Conservation (phyloP, 805 yeast species). For the Lipomyces spencermartinsiae region DNA sequence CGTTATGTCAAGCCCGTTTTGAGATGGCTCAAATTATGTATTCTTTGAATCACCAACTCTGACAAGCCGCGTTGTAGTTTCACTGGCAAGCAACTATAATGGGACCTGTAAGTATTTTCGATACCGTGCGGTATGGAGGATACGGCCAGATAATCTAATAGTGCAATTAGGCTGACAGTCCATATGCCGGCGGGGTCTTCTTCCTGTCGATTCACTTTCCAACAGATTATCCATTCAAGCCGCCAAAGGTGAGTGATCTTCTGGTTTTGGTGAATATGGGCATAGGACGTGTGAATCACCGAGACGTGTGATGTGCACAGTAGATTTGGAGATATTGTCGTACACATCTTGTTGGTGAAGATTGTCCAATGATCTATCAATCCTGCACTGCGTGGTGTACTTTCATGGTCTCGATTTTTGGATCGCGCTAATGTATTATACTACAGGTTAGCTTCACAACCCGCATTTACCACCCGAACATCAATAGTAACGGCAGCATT, state of each 20-base stretch:
- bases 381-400: conserved; percentile 1
- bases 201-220: conserved; percentile 97
- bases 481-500: conserved; percentile 93
- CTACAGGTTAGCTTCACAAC: conserved; percentile 78
- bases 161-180: conserved; percentile 67
- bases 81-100: conserved; percentile 99
- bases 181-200: conserved; percentile 89
- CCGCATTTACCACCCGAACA: conserved; percentile 96
- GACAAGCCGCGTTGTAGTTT: conserved; percentile 50
- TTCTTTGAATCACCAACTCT: not conserved
- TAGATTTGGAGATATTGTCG: not conserved
- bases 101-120: conserved; percentile 74
- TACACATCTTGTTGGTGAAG: not conserved
- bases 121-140: not conserved
- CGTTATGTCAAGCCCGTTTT: not conserved
- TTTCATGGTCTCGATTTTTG: not conserved
- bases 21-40: not conserved
- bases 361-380: conserved; percentile 12
- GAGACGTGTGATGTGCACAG: too few species aligned
- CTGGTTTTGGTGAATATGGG: not conserved
- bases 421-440: not conserved
- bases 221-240: conserved; percentile 98
- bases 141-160: not conserved
- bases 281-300: too few species aligned
- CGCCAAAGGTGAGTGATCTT: conserved; percentile 66